Conservation (phyloP, 1,284 basidiomycete genomes). For the Golubevia pallescens region DNA sequence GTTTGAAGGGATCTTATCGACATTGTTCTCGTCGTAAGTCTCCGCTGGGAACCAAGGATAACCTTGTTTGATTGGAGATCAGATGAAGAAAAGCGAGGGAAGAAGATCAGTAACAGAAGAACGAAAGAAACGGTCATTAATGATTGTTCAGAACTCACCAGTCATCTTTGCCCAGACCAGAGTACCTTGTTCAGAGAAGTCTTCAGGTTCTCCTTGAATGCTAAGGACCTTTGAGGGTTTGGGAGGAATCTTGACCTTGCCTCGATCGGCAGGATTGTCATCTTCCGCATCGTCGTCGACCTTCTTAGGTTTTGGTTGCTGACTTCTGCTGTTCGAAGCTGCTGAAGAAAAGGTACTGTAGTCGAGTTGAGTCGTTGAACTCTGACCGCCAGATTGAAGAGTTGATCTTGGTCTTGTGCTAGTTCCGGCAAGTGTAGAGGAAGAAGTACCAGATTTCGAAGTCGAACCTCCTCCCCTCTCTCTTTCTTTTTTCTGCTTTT, state of each 20-base stretch:
- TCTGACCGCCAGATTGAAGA: background rate
- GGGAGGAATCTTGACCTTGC: background rate
- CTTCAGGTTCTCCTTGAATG: background rate
- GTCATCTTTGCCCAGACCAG: slow-evolving; percentile 4
- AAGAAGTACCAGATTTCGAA: background rate
- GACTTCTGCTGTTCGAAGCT: background rate
- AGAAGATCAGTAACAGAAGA: background rate
- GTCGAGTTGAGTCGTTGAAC: background rate
- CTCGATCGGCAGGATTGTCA: background rate
- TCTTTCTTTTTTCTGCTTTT: background rate
- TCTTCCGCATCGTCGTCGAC: background rate
- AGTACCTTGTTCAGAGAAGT: background rate
- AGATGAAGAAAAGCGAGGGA: slow-evolving; percentile 1
- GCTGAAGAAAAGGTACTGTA: background rate
- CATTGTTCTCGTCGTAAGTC: slow-evolving; percentile 2
- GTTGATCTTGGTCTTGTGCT: background rate
- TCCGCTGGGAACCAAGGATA: slow-evolving; percentile 4
- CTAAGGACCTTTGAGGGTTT: background rate
- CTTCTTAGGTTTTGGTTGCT: background rate
- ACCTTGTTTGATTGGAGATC: background rate
- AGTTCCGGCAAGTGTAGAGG: background rate
- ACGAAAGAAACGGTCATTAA: background rate
- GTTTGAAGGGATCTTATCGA: background rate
- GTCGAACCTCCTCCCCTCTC: slow-evolving; percentile 1
- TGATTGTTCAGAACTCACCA: background rate